Conservation (phyloP, 352 stramenopile genomes). For the Phytophthora lateralis region DNA sequence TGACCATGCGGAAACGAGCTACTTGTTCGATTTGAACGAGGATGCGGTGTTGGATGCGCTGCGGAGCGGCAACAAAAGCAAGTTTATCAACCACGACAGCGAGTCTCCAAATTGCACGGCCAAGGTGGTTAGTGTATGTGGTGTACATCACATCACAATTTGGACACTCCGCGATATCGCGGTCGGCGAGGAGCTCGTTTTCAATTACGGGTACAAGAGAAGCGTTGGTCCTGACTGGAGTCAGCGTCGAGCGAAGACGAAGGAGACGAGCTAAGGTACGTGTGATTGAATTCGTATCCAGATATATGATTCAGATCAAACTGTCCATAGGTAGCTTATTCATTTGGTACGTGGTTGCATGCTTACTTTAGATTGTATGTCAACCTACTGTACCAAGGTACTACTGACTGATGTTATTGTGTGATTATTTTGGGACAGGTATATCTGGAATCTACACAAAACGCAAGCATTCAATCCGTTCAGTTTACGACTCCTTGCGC, state of each 20-base stretch:
- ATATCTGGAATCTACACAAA: no score
- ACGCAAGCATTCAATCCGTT: no score
- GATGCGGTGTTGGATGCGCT: constrained; percentile 89
- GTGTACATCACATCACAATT: constrained; percentile 90
- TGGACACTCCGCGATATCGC: constrained; percentile 85
- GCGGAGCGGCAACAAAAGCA: constrained; percentile 91
- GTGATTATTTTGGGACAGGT: no score
- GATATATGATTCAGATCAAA: no score
- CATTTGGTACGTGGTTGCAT: no score
- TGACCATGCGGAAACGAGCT: constrained; percentile 81
- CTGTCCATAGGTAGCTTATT: no score
- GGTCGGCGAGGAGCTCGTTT: constrained; percentile 65
- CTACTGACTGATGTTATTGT: no score
- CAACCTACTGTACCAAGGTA: no score
- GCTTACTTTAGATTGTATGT: no score
- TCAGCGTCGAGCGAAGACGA: constrained; percentile 23
- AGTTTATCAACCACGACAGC: constrained; percentile 85
- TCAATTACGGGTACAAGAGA: constrained; percentile 69
- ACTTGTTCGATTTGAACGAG: constrained; percentile 92
- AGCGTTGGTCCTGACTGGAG: constrained; percentile 66
- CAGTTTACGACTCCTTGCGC: no score
- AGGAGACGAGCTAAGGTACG: constrained; percentile 20
- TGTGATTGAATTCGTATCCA: background rate
- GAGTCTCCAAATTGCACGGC: constrained; percentile 74
- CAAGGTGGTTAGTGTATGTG: constrained; percentile 81